Evolutionary conservation across 495 filamentous ascomycete genomes (phyloP).

Genomic region (Gamarada debralockiae): DNA sequence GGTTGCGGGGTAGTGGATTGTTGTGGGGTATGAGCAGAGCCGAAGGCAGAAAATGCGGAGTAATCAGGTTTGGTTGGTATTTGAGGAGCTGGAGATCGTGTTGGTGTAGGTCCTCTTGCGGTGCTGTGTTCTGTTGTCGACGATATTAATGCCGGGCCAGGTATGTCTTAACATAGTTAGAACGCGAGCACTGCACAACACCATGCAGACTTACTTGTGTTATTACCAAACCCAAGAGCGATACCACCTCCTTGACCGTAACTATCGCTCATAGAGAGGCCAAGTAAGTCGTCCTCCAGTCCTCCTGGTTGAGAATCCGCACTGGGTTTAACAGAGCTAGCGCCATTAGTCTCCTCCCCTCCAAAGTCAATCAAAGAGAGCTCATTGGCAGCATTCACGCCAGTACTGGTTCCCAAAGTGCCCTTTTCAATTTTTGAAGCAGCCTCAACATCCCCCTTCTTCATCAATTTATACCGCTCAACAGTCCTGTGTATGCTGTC

Average conservation of each 20-base stretch:
- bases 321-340: conserved; percentile 31
- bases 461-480: conserved; percentile 88
- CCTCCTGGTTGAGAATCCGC: conserved; percentile 25
- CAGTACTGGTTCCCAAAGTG: conserved; percentile 67
- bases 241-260: conserved; percentile 80
- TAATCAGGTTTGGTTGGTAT: conserved; percentile 43
- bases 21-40: conserved; percentile 35
- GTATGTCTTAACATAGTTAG: conserved; percentile 18
- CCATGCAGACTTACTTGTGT: conserved; percentile 46
- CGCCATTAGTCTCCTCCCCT: conserved; percentile 57
- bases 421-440: conserved; percentile 83
- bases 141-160: conserved; percentile 55
- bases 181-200: not conserved
- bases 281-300: conserved; percentile 50
- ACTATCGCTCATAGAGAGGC: conserved; percentile 42
- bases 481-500: conserved; percentile 98
- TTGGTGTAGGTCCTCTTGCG: conserved; percentile 38
- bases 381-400: conserved; percentile 75
- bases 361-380: conserved; percentile 92
- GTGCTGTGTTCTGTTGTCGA: conserved; percentile 56
- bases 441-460: conserved; percentile 86
- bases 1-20: conserved; percentile 45
- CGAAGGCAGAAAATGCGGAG: conserved; percentile 57
- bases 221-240: conserved; percentile 73
- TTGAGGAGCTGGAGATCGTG: conserved; percentile 26